Evolutionary conservation across 2,329 filamentous ascomycete species (phyloP), one percentile per base, ranked within the genome.

Genomic region (Aspergillus carbonarius): DNA sequence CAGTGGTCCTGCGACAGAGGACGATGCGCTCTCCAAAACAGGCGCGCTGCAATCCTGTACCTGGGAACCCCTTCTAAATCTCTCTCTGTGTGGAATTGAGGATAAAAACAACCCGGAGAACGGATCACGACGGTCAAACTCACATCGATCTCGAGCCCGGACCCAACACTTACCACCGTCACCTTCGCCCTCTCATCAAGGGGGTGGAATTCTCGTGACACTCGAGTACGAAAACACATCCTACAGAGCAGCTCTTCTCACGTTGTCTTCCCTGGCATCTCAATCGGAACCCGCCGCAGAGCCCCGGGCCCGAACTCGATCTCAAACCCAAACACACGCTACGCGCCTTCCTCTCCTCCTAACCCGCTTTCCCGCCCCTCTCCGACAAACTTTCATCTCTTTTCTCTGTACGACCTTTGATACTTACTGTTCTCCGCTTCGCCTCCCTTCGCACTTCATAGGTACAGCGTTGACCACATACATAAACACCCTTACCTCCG

Each of bases 361-460:
- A 40, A 78, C 81, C 3, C 79, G 80, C 59, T 78, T 83, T 67
- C 82, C 82, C 1, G 79, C 74, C 34, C 69, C 77, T 0, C 69
- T 84, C 10, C 77, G 82, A 4, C 79, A 82, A 37, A 74, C 75
- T 2, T 77, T 84, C 54, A 67, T 82, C 52, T 70, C 78, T 13
- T 84, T 84, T 64, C 66, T 85, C 13, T 70, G 75, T 5, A 72
- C 78, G 1, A 78, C 73, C 57, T 84, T 85, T 65, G 82, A 85
- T 61, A 74, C 79, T 3, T 79, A 80, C 60, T 74, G 78, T 47
- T 76, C 78, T 5, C 68, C 76, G 4, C 62, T 84, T 23, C 72
- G 70, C 5, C 73, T 84, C 3, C 70, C 78, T 0, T 76, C 80
- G 0, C 59, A 64, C 7, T 81, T 82, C 59, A 71, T 83, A 32